A percentile compares a stretch with the other conserved stretches of the same genome.
phyloP scores from a whole-genome alignment of 2,329 filamentous ascomycete species.

The Plenodomus lindquistii region DNA sequence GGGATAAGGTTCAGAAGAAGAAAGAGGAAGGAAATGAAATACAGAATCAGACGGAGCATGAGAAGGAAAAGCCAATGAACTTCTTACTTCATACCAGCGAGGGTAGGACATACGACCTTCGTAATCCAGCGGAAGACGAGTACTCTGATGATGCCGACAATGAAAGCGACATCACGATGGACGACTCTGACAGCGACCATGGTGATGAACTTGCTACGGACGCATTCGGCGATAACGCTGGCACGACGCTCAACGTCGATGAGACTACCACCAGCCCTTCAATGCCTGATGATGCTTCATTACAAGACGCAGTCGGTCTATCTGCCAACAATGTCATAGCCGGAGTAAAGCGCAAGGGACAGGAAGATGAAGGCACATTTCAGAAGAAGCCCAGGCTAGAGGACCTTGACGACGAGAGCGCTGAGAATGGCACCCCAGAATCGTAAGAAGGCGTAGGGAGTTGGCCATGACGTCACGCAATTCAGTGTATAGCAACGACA shows the following conservation, averaged over 20 bases:
- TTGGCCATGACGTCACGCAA: too few species aligned
- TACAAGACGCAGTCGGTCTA: not conserved
- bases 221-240: not conserved
- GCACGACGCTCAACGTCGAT: not conserved
- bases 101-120: conserved; percentile 2
- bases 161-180: not conserved
- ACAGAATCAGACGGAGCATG: not conserved
- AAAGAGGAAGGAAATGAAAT: not conserved
- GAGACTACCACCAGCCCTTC: too few species aligned
- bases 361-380: not conserved
- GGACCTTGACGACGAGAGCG: too few species aligned
- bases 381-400: too few species aligned
- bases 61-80: not conserved
- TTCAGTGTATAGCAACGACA: too few species aligned
- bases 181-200: not conserved
- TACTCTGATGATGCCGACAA: not conserved
- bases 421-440: too few species aligned
- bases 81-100: conserved; percentile 4
- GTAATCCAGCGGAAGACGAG: not conserved
- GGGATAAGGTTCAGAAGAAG: not conserved
- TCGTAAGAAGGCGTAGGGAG: too few species aligned
- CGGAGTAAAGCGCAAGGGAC: not conserved
- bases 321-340: not conserved
- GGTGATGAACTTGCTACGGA: not conserved
- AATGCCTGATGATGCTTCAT: not conserved